Evolutionary conservation across 371 early-diverging fungal genomes (phyloP).

Genomic region (Rhizopus arrhizus): DNA sequence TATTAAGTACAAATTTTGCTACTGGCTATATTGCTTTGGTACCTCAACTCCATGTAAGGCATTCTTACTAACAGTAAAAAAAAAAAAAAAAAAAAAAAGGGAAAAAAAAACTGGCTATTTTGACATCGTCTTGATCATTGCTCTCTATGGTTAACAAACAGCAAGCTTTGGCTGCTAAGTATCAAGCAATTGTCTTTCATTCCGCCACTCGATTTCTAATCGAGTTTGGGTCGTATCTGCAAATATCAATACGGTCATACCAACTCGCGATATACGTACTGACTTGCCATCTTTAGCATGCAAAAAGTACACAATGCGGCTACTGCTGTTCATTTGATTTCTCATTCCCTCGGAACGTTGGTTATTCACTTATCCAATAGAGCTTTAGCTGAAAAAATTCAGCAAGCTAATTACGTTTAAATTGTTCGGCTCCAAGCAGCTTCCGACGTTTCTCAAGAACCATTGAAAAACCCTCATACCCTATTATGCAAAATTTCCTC

Average conservation of each 20-base stretch:
- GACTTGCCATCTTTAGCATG: slow-evolving; percentile 66
- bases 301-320: slow-evolving; percentile 84
- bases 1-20: slow-evolving; percentile 68
- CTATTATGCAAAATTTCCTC: slow-evolving; percentile 56
- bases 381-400: slow-evolving; percentile 53
- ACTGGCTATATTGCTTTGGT: slow-evolving; percentile 73
- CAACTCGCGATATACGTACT: slow-evolving; percentile 70
- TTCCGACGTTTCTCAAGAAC: slow-evolving; percentile 26
- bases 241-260: slow-evolving; percentile 66
- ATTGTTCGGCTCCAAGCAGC: slow-evolving; percentile 48
- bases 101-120: slow-evolving; percentile 49
- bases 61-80: slow-evolving; percentile 56
- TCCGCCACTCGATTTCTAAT: slow-evolving; percentile 71
- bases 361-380: slow-evolving; percentile 79
- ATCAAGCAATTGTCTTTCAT: slow-evolving; percentile 79
- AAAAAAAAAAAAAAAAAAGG: slow-evolving; percentile 10
- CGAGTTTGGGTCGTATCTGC: slow-evolving; percentile 56
- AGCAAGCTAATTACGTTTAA: slow-evolving; percentile 5
- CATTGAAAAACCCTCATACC: slow-evolving; percentile 32
- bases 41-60: slow-evolving; percentile 84
- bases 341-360: slow-evolving; percentile 60
- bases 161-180: slow-evolving; percentile 63
- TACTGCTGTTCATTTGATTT: slow-evolving; percentile 68
- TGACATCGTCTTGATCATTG: slow-evolving; percentile 75
- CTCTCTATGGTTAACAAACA: slow-evolving; percentile 81